These are phyloP conservation scores for Irpex lacteus DNA, from an alignment of 1,284 basidiomycete genomes.

Conservation along the genomic window DNA sequence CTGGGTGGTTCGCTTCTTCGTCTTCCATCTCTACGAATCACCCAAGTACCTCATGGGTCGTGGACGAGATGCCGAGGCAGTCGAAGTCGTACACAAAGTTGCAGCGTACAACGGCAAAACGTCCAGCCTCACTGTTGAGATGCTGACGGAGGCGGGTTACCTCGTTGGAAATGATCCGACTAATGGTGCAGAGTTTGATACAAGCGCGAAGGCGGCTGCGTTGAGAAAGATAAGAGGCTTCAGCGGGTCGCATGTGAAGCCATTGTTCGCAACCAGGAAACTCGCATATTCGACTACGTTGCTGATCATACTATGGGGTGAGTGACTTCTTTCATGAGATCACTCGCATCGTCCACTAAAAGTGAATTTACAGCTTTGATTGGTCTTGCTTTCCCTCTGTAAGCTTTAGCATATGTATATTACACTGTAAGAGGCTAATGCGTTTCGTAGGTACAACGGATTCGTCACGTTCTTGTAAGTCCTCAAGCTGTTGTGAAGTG, in stretches of 20 bases:
- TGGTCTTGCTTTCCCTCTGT: constrained; percentile 73
- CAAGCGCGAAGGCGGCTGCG: constrained; percentile 22
- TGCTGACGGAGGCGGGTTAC: constrained; percentile 28
- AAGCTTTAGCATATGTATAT: constrained; percentile 13
- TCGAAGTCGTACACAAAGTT: constrained; percentile 67
- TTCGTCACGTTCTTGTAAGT: constrained; percentile 63
- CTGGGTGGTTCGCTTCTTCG: constrained; percentile 67
- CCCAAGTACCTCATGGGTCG: constrained; percentile 76
- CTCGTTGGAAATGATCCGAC: constrained; percentile 13
- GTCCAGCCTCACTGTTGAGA: constrained; percentile 45
- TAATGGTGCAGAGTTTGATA: constrained; percentile 26
- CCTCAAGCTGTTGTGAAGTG: not conserved
- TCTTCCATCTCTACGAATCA: constrained; percentile 71
- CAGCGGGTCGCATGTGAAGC: constrained; percentile 44
- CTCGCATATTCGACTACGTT: constrained; percentile 61
- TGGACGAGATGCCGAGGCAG: constrained; percentile 69
- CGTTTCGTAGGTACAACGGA: constrained; percentile 45
- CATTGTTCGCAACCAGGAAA: constrained; percentile 62
- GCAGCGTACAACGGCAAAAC: constrained; percentile 65
- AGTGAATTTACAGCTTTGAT: constrained; percentile 50
- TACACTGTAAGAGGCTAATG: no score
- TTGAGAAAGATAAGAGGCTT: constrained; percentile 43
- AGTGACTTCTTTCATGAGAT: constrained; percentile 12
- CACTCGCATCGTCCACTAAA: no score
- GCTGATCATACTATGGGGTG: constrained; percentile 62